Evolutionary conservation across 306 rosid species (phyloP).

Genomic region (Glycine soja): DNA sequence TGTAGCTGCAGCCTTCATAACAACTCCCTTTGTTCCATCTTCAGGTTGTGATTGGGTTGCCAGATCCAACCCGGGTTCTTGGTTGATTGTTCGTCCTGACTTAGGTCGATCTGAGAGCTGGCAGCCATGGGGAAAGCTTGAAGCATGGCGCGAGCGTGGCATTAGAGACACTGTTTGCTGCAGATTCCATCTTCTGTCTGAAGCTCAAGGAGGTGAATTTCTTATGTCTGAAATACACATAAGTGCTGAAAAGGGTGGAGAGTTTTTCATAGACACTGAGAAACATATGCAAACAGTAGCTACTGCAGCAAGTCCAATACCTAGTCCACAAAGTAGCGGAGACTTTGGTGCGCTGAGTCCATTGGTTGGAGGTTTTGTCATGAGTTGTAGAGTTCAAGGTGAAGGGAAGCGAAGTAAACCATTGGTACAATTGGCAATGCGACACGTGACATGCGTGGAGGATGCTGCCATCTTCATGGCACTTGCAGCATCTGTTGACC

Average conservation of each 20-base stretch:
- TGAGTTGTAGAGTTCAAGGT: slow-evolving; percentile 91
- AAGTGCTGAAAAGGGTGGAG: slow-evolving; percentile 94
- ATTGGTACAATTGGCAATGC: slow-evolving; percentile 79
- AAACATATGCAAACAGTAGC: slow-evolving; percentile 61
- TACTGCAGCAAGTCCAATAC: slow-evolving; percentile 65
- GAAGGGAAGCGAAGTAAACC: slow-evolving; percentile 89
- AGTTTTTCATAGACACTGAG: slow-evolving; percentile 83
- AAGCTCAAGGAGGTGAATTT: slow-evolving; percentile 74
- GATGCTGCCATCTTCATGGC: slow-evolving; percentile 99
- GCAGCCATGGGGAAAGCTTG: slow-evolving; percentile 99
- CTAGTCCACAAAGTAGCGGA: slow-evolving; percentile 93
- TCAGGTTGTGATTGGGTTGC: slow-evolving; percentile 98
- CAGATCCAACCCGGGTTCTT: slow-evolving; percentile 90
- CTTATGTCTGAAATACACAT: slow-evolving; percentile 80
- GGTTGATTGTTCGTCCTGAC: slow-evolving; percentile 91
- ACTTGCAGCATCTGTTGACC: slow-evolving; percentile 89
- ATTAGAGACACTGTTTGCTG: slow-evolving; percentile 76
- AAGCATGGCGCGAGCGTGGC: slow-evolving; percentile 97
- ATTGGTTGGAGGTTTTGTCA: slow-evolving; percentile 79
- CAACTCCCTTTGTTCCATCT: slow-evolving; percentile 98
- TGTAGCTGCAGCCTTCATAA: slow-evolving; percentile 98
- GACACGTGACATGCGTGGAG: slow-evolving; percentile 87
- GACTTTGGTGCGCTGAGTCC: slow-evolving; percentile 83
- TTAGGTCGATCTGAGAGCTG: slow-evolving; percentile 78
- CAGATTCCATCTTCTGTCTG: slow-evolving; percentile 79